Percentiles rank a stretch among this genome's conserved stretches.
phyloP scores from a whole-genome alignment of 1,284 basidiomycete genomes.

The Moniliophthora roreri region DNA sequence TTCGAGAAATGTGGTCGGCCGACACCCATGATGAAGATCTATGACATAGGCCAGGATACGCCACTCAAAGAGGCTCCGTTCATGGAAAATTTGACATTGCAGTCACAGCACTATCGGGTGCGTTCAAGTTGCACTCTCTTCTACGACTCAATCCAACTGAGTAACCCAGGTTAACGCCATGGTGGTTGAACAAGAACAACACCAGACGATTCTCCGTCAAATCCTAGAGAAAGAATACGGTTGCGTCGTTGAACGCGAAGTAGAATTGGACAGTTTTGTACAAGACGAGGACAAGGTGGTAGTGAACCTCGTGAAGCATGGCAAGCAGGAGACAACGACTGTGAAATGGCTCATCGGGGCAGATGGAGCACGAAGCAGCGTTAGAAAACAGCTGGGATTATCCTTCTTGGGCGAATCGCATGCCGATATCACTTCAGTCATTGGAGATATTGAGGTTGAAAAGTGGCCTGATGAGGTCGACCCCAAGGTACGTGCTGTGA shows the following conservation, averaged over 20 bases:
- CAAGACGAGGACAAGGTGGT: slow-evolving; percentile 31
- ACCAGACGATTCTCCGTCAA: slow-evolving; percentile 34
- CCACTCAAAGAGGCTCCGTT: background rate
- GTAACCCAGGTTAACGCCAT: slow-evolving; percentile 11
- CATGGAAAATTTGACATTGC: background rate
- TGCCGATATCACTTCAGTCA: background rate
- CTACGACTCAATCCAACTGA: slow-evolving; percentile 26
- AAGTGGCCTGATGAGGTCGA: background rate
- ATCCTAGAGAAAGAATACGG: slow-evolving; percentile 28
- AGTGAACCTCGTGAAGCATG: slow-evolving; percentile 28
- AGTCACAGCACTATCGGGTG: background rate
- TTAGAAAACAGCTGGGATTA: slow-evolving; percentile 14
- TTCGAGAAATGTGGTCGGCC: slow-evolving; percentile 5
- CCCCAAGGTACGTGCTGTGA: background rate
- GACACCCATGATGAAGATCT: background rate
- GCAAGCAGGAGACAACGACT: slow-evolving; percentile 11
- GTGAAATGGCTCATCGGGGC: slow-evolving; percentile 12
- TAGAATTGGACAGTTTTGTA: slow-evolving; percentile 35
- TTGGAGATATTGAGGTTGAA: background rate
- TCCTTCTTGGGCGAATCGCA: background rate
- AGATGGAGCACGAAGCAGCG: slow-evolving; percentile 14
- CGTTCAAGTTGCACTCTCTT: background rate
- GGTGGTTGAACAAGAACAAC: slow-evolving; percentile 36
- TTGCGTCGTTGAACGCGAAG: slow-evolving; percentile 36
- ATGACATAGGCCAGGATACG: background rate